Conservation (phyloP, 371 early-diverging fungal species). For the Dinochytrium kinnereticum region DNA sequence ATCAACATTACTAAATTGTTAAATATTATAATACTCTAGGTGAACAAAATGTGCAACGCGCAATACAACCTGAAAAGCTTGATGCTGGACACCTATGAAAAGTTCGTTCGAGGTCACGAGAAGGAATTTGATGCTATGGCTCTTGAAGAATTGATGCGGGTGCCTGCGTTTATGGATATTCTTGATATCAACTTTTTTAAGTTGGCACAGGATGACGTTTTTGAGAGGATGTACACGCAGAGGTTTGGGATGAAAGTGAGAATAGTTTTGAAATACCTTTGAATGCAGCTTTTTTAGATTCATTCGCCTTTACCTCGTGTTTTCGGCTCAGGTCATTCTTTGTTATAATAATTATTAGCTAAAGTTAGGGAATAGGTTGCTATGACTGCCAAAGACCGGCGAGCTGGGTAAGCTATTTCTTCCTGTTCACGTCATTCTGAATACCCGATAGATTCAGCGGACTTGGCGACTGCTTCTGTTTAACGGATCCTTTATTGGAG, state of each 20-base stretch:
- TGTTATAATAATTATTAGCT: background rate
- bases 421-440: no score
- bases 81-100: background rate
- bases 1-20: background rate
- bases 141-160: background rate
- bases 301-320: conserved; percentile 8
- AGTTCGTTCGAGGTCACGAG: background rate
- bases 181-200: background rate
- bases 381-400: background rate
- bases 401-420: background rate
- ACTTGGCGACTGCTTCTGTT: conserved; percentile 31
- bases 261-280: background rate
- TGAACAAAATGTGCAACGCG: conserved; percentile 6
- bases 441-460: conserved; percentile 14
- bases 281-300: conserved; percentile 9
- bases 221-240: conserved; percentile 15
- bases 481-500: conserved; percentile 18
- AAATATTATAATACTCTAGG: background rate
- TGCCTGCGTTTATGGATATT: background rate
- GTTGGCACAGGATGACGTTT: background rate
- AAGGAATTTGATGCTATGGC: background rate
- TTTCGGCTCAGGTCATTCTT: conserved; percentile 7
- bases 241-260: background rate
- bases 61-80: background rate
- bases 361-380: background rate